phyloP scores from a whole-genome alignment of 805 yeast genomes.

The Vanderwaltozyma verrucispora region DNA sequence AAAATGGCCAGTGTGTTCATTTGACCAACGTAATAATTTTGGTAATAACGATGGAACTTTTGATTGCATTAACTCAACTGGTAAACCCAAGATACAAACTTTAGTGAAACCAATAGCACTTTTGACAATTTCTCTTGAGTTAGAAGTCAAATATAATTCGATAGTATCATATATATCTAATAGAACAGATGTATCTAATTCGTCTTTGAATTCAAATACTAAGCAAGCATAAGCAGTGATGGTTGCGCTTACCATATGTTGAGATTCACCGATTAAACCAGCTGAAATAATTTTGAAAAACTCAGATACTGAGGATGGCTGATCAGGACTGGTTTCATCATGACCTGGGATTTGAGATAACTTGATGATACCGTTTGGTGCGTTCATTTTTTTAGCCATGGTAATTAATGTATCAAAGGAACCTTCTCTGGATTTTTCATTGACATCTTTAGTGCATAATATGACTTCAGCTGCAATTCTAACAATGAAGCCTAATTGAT shows the following conservation, averaged over 20 bases:
- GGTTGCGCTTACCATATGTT: constrained; percentile 96
- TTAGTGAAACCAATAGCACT: constrained; percentile 91
- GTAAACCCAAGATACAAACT: constrained; percentile 74
- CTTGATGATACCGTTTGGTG: constrained; percentile 54
- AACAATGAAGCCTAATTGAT: constrained; percentile 69
- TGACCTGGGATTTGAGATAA: constrained; percentile 59
- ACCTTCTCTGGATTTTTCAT: constrained; percentile 80
- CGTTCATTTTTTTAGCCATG: constrained; percentile 71
- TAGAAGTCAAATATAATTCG: constrained; percentile 81
- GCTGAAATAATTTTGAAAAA: constrained; percentile 91
- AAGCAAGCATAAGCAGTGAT: constrained; percentile 83
- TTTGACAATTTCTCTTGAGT: constrained; percentile 87
- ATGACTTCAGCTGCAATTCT: constrained; percentile 78
- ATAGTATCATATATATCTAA: constrained; percentile 76
- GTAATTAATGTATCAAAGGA: constrained; percentile 66
- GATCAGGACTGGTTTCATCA: constrained; percentile 49
- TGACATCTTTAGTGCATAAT: constrained; percentile 80
- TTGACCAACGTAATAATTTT: constrained; percentile 83
- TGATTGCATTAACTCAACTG: constrained; percentile 61
- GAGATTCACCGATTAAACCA: constrained; percentile 88
- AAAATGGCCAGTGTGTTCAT: constrained; percentile 93
- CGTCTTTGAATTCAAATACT: constrained; percentile 72
- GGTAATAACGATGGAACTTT: constrained; percentile 56
- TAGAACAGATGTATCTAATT: constrained; percentile 48
- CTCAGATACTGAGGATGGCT: constrained; percentile 61